Evolutionary conservation across 116 monocot species (phyloP), one percentile per base, ranked within the genome.

Genomic region (Posidonia oceanica): DNA sequence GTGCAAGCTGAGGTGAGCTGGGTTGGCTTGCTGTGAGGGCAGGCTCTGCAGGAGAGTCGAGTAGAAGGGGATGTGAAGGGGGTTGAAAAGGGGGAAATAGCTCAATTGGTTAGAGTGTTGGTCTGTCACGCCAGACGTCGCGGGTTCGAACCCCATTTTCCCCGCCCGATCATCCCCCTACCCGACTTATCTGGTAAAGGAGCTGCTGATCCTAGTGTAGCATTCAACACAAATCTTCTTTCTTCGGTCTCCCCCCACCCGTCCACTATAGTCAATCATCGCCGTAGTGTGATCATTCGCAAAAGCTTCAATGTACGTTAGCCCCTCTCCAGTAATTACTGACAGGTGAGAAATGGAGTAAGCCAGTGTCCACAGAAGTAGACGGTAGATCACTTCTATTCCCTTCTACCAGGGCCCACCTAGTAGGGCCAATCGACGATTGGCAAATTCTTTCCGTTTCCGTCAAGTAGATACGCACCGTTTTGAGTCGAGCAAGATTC

Each of bases 111-210:
- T 65, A 44, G 44, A 64, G 48, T 72, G 75, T 54, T 75, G 75
- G 67, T 75, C 68, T 75, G 67, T 68, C 75, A 75, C 59, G 59
- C 75, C 58, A 75, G 68, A 75, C 58, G 75, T 75, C 59, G 21
- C 29, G 67, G 75, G 68, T 75, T 75, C 68, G 48, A 67, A 74
- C 67, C 67, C 67, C 75, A 22, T 75, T 75, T 75, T 63, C 63
- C 63, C 63, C 29, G 63, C 63, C 63, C 63, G 63, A 64, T 48
- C 74, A 8, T 63, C 63, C 63, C 36, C 36, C 29, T n/a, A 4
- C 58, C 58, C 58, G n/a, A n/a, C n/a, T 53, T 53, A 7, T 53
- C 53, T 53, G 53, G 53, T 53, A 53, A 53, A 53, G 53, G 53
- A 53, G 53, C 53, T 0, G 2, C n/a, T 0, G 16, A 58, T 58